Evolutionary conservation across 306 rosid genomes (phyloP).

Genomic region (Acmispon strigosus): DNA sequence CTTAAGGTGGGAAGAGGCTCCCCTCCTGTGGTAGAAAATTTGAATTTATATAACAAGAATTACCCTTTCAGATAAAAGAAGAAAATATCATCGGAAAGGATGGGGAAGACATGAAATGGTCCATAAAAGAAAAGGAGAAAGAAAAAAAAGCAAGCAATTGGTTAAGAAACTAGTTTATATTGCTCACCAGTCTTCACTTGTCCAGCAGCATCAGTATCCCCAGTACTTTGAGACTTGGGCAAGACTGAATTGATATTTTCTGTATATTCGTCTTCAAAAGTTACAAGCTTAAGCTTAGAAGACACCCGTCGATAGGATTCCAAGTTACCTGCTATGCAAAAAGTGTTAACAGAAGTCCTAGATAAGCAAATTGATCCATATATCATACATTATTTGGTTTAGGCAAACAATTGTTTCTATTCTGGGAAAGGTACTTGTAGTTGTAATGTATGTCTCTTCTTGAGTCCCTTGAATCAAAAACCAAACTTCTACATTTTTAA

Average conservation of each 20-base stretch:
- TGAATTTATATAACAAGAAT: background rate
- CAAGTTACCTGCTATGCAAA: slow-evolving; percentile 51
- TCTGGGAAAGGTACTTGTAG: background rate
- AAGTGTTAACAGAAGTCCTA: slow-evolving; percentile 9
- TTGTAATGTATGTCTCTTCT: background rate
- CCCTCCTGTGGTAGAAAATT: background rate
- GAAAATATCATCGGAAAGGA: background rate
- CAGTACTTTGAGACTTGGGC: slow-evolving; percentile 32
- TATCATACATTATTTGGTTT: background rate
- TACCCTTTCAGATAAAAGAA: background rate
- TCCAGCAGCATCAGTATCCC: slow-evolving; percentile 51
- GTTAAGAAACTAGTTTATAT: background rate
- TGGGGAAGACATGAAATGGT: background rate
- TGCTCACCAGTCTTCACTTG: slow-evolving; percentile 63
- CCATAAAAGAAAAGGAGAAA: background rate
- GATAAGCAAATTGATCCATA: background rate
- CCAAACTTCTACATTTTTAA: no score
- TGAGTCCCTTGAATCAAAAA: background rate
- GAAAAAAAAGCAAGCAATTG: background rate
- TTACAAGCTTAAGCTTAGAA: slow-evolving; percentile 82
- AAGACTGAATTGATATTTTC: slow-evolving; percentile 25
- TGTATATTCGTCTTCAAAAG: slow-evolving; percentile 41
- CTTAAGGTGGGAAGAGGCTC: background rate
- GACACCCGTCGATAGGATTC: slow-evolving; percentile 65
- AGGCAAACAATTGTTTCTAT: background rate